Conservation (phyloP, 164 flowering plant species). For the Vitis rupestris region DNA sequence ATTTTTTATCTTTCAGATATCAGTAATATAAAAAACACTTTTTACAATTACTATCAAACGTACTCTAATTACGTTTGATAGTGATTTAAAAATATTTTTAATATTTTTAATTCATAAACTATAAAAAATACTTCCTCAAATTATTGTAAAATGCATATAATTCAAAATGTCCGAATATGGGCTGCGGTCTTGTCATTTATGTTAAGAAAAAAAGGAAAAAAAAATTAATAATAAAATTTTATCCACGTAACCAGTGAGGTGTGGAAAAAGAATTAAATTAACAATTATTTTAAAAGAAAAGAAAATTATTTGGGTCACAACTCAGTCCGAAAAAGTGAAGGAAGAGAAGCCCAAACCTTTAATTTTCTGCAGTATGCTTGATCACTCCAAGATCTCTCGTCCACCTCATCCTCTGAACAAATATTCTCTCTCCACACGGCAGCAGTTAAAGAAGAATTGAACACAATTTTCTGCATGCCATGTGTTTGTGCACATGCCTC, state of each 20-base stretch:
- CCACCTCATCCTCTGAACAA: slow-evolving; percentile 38
- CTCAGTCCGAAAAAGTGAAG: not conserved
- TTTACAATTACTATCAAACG: fast-evolving
- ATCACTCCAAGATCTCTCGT: slow-evolving; percentile 74
- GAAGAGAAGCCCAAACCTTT: slow-evolving; percentile 36
- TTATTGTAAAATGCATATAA: too few relatives aligned
- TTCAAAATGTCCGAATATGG: too few relatives aligned
- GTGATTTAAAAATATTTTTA: too few relatives aligned
- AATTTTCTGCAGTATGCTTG: slow-evolving; percentile 48
- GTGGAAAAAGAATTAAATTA: not conserved
- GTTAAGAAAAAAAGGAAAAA: too few relatives aligned
- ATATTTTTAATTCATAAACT: too few relatives aligned
- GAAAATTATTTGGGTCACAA: not conserved
- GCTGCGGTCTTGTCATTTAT: too few relatives aligned
- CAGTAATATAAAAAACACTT: too few relatives aligned
- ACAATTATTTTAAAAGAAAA: not conserved
- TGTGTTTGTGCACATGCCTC: slow-evolving; percentile 75
- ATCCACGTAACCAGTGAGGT: too few relatives aligned
- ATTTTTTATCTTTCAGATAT: too few relatives aligned
- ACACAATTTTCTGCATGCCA: slow-evolving; percentile 48
- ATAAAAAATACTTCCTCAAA: too few relatives aligned
- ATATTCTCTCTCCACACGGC: slow-evolving; percentile 65
- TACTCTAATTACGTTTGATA: too few relatives aligned
- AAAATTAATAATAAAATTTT: too few relatives aligned
- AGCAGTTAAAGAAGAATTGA: slow-evolving; percentile 64